Conservation (phyloP, 2,329 filamentous ascomycete genomes). For the Periglandula ipomoeae region DNA sequence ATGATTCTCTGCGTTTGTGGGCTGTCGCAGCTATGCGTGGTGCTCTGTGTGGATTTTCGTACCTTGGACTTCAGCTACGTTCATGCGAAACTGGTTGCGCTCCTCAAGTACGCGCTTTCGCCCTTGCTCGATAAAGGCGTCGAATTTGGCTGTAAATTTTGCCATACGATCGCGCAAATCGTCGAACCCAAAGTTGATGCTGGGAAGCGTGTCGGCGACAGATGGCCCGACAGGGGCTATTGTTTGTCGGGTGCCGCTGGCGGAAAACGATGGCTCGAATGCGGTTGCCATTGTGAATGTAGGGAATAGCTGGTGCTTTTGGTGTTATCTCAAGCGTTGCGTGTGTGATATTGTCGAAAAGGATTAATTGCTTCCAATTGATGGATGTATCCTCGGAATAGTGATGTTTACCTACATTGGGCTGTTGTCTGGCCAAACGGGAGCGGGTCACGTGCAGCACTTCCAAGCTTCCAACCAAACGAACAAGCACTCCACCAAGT, state of each 20-base stretch:
- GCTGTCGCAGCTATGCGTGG: too few relatives aligned
- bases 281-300: constrained; percentile 39
- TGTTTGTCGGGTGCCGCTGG: constrained; percentile 49
- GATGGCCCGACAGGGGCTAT: constrained; percentile 51
- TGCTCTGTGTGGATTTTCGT: constrained; percentile 20
- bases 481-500: background rate
- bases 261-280: constrained; percentile 63
- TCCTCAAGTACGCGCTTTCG: constrained; percentile 86
- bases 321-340: background rate
- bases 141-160: constrained; percentile 82
- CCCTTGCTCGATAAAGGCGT: constrained; percentile 87
- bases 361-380: too few relatives aligned
- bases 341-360: background rate
- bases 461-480: background rate
- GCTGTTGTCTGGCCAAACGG: constrained; percentile 5
- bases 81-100: constrained; percentile 87
- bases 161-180: constrained; percentile 92
- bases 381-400: too few relatives aligned
- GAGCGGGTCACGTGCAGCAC: constrained; percentile 13
- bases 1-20: too few relatives aligned
- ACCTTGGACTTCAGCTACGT: constrained; percentile 85
- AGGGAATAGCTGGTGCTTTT: background rate
- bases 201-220: constrained; percentile 71
- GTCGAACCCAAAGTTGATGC: constrained; percentile 92
- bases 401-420: constrained; percentile 8